Base-by-base conservation (phyloP, 2,329 filamentous ascomycete genomes). In the Blumeria hordei region DNA sequence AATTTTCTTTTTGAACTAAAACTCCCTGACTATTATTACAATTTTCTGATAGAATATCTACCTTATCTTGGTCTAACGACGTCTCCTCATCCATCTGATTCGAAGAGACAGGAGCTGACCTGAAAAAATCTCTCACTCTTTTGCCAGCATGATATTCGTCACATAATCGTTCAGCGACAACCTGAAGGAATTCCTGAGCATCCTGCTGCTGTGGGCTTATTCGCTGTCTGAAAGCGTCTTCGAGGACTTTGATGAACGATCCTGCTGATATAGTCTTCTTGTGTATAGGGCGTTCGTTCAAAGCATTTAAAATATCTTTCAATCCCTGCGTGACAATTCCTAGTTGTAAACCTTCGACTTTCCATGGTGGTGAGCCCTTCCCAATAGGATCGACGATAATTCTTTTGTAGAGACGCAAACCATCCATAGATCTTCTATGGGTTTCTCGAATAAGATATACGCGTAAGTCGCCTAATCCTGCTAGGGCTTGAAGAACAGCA, bases 151-250 rank as follows among this genome's bases (percentile, higher is more conserved):
- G 81, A 63, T 95, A 94, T 68, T 98, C 92, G 64, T 98, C 92
- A 63, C 86, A 88, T 55, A 98, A 72, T 54, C 90, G 77, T 70
- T 98, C 90, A 2, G 87, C 84, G 11, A 98, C 83, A 53, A 96
- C 82, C 69, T 98, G 92, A 55, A 98, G 69, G 59, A 98, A 95
- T 67, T 98, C 92, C 65, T 98, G 92, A 10, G 92, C 92, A 70
- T 98, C 92, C 68, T 98, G 92, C 68, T 98, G 92, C 65, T 92
- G 87, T 55, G 90, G 76, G 65, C 85, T 95, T 62, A 98, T 94
- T 62, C 85, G 80, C 63, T 93, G 90, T 55, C 80, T 79, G 64
- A 95, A 98, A 0, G 90, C 88, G 34, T 73, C 72, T 69, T 98
- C 92, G 54, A 98, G 72, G 0, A 85, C 82, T 59, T 76, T 73